A percentile compares a stretch with the other conserved stretches of the same genome.
Conservation (phyloP, 176 grass and related monocot species). For the Oryza nivara region DNA sequence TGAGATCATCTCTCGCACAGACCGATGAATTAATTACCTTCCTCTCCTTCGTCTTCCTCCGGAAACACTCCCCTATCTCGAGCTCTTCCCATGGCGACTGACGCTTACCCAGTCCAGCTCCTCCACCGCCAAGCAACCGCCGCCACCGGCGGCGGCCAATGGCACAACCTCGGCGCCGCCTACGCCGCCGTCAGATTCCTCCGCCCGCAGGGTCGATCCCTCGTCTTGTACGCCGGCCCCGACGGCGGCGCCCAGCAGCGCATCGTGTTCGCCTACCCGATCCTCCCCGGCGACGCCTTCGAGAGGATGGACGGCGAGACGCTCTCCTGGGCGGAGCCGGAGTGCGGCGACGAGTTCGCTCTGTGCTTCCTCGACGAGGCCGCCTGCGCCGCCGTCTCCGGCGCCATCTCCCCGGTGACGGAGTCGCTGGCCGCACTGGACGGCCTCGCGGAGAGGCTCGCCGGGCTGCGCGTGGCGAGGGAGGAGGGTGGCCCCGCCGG, state of each 20-base stretch:
- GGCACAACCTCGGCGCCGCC: conserved; percentile 33
- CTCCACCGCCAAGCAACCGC: conserved; percentile 2
- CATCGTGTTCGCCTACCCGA: conserved; percentile 44
- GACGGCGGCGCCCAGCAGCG: conserved; percentile 25
- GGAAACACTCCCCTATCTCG: too few relatives aligned
- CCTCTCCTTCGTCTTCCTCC: too few relatives aligned
- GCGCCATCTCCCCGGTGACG: conserved; percentile 28
- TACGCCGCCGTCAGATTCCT: conserved; percentile 40
- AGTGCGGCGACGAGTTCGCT: conserved; percentile 29
- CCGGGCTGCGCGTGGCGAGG: conserved; percentile 32
- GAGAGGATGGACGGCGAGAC: conserved; percentile 32
- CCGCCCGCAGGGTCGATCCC: conserved; percentile 41
- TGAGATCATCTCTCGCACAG: too few relatives aligned
- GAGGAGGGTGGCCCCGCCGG: not conserved
- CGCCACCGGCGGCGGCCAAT: not conserved
- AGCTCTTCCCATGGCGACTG: conserved; percentile 5
- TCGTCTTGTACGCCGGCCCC: conserved; percentile 37
- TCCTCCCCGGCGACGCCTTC: conserved; percentile 46
- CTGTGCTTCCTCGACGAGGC: conserved; percentile 44
- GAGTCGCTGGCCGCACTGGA: conserved; percentile 16
- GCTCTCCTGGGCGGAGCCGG: conserved; percentile 41
- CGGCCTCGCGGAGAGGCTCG: conserved; percentile 34
- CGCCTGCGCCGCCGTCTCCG: conserved; percentile 34
- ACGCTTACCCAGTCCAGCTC: conserved; percentile 27
- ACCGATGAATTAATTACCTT: too few relatives aligned